Evolutionary conservation across 2,329 filamentous ascomycete genomes (phyloP), one percentile per base, ranked within the genome.

Genomic region (Coniosporium tulheliwenetii): DNA sequence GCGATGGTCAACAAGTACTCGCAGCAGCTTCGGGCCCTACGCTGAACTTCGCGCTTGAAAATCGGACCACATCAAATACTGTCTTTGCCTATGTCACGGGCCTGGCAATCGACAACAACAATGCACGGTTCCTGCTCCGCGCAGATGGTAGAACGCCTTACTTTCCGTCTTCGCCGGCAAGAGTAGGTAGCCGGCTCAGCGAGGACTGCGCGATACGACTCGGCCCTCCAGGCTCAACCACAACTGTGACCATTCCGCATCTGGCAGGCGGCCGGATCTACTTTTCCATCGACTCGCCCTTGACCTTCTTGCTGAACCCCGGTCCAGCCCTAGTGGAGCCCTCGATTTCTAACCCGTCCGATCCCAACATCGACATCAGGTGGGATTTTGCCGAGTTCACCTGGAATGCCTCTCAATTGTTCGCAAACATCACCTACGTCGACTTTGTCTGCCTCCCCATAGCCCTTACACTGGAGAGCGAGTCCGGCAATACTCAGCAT

Each of bases 311-410:
- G 10, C 57, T 86, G 40, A 87, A 87, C 57, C 78, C 75, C 1
- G 77, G 75, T 12, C 77, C 81, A 7, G 78, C 74, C 1, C 66
- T 87, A 10, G 81, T 86, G 35, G 81, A 86, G 59, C 56, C 66
- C 0, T 56, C 66, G 49, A 77, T 87, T 50, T 75, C 69, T 45
- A 60, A 60, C 35, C 57, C 56, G 1, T 52, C 47, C 35, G 66
- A 69, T 43, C 63, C 62, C 1, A 68, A 67, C 47, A 58, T 59
- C 39, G 59, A 60, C 37, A 54, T 65, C 39, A 55, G 58, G 40
- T 69, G 66, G 53, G 59, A 58, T 2, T 69, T 69, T 43, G 57
- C 54, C 40, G 66, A 69, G 41, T 69, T 69, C 50, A 69, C 66
- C 1, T 59, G 60, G 49, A 69, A 69, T 44, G 55, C 61, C 42